These are phyloP conservation scores for Colletotrichum sp. DNA, from an alignment of 2,329 filamentous ascomycete genomes.

Conservation along the genomic window DNA sequence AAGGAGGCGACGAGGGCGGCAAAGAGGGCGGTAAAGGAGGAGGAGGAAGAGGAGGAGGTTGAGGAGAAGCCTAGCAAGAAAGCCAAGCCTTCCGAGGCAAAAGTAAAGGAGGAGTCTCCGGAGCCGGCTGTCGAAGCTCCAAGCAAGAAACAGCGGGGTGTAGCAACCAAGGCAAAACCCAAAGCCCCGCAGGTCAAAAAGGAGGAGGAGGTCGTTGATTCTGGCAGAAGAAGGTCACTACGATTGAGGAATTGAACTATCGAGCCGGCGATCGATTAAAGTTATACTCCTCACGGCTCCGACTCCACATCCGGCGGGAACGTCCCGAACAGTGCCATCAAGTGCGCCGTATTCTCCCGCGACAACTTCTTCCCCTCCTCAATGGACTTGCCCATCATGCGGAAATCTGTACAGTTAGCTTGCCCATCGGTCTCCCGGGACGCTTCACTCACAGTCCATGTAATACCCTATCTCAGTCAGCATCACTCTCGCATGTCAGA, in stretches of 20 bases:
- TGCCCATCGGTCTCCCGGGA: neutral
- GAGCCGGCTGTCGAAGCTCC: conserved; percentile 7
- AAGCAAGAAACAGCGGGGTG: conserved; percentile 29
- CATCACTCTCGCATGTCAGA: neutral
- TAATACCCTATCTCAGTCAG: conserved; percentile 33
- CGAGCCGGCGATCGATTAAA: neutral
- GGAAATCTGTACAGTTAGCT: conserved; percentile 32
- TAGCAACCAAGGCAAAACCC: neutral
- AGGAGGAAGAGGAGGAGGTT: conserved; percentile 28
- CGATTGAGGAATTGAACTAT: conserved; percentile 26
- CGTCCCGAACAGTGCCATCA: conserved; percentile 42
- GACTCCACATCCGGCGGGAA: conserved; percentile 39
- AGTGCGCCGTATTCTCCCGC: conserved; percentile 29
- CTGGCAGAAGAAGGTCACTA: conserved; percentile 30
- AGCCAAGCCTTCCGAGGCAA: conserved; percentile 26
- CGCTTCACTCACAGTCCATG: conserved; percentile 36
- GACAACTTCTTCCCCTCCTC: conserved; percentile 30
- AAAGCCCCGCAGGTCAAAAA: neutral
- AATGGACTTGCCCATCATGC: conserved; percentile 35
- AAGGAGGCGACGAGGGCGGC: conserved; percentile 33
- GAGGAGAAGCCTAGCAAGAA: conserved; percentile 32
- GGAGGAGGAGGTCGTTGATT: conserved; percentile 11
- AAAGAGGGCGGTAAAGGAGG: conserved; percentile 30
- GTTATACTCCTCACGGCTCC: conserved; percentile 27
- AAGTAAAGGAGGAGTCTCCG: conserved; percentile 14